phyloP scores from a whole-genome alignment of 768 basidiomycete genomes.

The Leccinum barrowsii region DNA sequence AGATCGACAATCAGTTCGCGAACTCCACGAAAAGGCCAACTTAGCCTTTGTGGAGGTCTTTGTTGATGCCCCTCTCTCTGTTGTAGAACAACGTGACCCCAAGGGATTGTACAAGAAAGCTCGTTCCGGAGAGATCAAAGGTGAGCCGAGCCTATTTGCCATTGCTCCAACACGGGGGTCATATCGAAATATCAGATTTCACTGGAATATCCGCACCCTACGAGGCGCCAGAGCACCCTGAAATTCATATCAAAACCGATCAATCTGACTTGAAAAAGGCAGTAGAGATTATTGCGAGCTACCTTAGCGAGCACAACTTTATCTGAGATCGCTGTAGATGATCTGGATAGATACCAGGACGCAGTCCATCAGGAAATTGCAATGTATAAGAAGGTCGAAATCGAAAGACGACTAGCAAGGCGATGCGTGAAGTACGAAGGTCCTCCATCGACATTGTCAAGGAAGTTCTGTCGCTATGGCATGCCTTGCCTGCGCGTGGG shows the following conservation, averaged over 20 bases:
- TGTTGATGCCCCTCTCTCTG: conserved; percentile 83
- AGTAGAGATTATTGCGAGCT: conserved; percentile 74
- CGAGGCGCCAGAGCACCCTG: conserved; percentile 80
- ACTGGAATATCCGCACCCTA: conserved; percentile 98
- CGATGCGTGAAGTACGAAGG: conserved; percentile 4
- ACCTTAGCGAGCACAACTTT: conserved; percentile 67
- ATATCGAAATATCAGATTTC: conserved; percentile 64
- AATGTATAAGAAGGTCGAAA: conserved; percentile 11
- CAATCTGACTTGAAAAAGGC: conserved; percentile 73
- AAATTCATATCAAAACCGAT: conserved; percentile 90
- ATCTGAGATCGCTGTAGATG: conserved; percentile 35
- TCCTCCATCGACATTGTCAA: conserved; percentile 7
- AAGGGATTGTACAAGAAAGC: conserved; percentile 98
- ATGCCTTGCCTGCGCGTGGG: conserved; percentile 9
- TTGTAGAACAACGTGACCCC: conserved; percentile 91
- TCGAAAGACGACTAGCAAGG: conserved; percentile 18
- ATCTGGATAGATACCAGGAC: conserved; percentile 10
- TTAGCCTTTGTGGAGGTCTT: conserved; percentile 93
- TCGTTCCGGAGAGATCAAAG: conserved; percentile 92
- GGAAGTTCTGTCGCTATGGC: conserved; percentile 17
- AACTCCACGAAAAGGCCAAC: conserved; percentile 68
- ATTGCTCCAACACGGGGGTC: neutral
- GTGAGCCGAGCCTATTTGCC: conserved; percentile 37
- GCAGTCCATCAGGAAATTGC: conserved; percentile 11
- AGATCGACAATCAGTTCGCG: conserved; percentile 79